Percentiles rank a stretch among this genome's conserved stretches.
These are phyloP conservation scores for Pichia heedii DNA, from an alignment of 805 yeast genomes.

Conservation along the genomic window DNA sequence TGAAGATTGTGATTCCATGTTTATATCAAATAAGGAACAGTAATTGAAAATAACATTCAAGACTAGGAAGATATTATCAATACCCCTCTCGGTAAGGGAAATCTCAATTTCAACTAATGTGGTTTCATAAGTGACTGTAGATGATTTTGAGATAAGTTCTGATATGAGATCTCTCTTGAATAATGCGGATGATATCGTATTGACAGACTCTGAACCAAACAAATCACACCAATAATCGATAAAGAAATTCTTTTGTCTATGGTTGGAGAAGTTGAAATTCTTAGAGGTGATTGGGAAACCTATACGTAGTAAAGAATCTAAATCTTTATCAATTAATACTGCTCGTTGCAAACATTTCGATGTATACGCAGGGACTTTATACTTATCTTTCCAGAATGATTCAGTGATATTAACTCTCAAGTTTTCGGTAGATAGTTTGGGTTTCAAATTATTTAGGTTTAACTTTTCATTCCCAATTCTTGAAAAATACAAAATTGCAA, in stretches of 20 bases:
- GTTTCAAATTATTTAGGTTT: background rate
- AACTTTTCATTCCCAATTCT: slow-evolving; percentile 18
- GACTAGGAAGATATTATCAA: slow-evolving; percentile 27
- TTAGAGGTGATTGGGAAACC: slow-evolving; percentile 27
- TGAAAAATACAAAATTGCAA: slow-evolving; percentile 38
- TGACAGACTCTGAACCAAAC: slow-evolving; percentile 53
- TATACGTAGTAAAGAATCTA: slow-evolving; percentile 33
- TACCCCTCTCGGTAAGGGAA: slow-evolving; percentile 39
- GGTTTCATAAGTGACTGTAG: slow-evolving; percentile 14
- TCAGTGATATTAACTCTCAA: slow-evolving; percentile 7
- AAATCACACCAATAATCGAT: slow-evolving; percentile 44
- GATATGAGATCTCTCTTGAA: slow-evolving; percentile 28
- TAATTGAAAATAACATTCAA: slow-evolving; percentile 29
- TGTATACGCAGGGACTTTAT: slow-evolving; percentile 20
- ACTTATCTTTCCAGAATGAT: slow-evolving; percentile 16
- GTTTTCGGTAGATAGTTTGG: background rate
- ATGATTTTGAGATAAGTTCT: slow-evolving; percentile 31
- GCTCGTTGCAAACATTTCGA: slow-evolving; percentile 16
- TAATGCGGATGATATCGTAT: slow-evolving; percentile 38
- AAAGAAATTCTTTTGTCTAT: slow-evolving; percentile 23
- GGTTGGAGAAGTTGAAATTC: slow-evolving; percentile 4
- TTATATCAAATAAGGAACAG: slow-evolving; percentile 13
- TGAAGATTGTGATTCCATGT: background rate
- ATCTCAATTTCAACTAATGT: slow-evolving; percentile 39
- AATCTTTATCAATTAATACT: slow-evolving; percentile 29